phyloP scores from a whole-genome alignment of 176 grass and related monocot species.

The Oryza glumipatula region DNA sequence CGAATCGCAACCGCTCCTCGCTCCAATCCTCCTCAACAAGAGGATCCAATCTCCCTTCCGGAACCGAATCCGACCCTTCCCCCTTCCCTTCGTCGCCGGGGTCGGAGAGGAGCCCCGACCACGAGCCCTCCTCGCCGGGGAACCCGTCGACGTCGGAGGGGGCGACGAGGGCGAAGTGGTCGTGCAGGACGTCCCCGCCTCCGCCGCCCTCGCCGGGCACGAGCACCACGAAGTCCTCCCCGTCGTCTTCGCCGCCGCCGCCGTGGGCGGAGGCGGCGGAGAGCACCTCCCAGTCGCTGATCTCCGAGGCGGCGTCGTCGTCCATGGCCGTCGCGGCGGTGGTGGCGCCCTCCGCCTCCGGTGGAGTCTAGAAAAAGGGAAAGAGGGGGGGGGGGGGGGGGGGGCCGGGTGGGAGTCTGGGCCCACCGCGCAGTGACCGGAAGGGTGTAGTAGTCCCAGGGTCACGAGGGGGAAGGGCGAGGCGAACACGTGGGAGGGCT shows the following conservation, averaged over 20 bases:
- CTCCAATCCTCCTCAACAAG: neutral
- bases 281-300: conserved; percentile 64
- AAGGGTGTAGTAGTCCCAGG: neutral
- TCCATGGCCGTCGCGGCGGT: conserved; percentile 40
- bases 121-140: neutral
- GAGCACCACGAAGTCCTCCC: conserved; percentile 4
- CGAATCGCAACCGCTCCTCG: neutral
- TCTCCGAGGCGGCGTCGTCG: conserved; percentile 37
- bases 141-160: neutral
- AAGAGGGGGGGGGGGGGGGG: neutral
- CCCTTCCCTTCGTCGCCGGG: neutral
- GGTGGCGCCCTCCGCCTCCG: neutral
- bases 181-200: conserved; percentile 32
- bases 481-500: neutral
- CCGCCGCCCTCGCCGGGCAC: conserved; percentile 25
- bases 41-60: conserved; percentile 4
- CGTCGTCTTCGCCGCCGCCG: neutral
- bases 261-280: conserved; percentile 33
- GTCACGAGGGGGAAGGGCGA: neutral
- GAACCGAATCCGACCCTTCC: neutral
- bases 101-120: neutral
- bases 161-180: conserved; percentile 51
- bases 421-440: neutral
- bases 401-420: neutral
- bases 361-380: neutral